Evolutionary conservation across 805 yeast genomes (phyloP), one percentile per base, ranked within the genome.

Genomic region (Ogataea henricii): DNA sequence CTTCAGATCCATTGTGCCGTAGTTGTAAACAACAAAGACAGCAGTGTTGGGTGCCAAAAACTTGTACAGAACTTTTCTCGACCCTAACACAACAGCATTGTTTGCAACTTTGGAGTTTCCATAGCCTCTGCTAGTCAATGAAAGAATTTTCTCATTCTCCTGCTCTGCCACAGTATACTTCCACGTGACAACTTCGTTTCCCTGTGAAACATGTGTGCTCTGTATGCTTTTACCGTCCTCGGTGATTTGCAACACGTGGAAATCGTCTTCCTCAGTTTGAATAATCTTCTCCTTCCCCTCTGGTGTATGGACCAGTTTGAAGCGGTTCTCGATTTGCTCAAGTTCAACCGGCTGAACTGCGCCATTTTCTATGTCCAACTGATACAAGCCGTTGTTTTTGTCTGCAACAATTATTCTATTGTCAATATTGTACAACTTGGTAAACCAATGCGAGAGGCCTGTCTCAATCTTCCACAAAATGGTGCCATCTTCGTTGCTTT

Each of bases 1-100:
- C 10, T 63, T 68, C 29, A 89, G 57, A 0, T 32, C 39, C 0
- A 56, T 49, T 3, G 55, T 47, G 40, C 72, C 60, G 18, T 64
- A 56, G 38, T 57, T 47, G 29, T 60, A 57, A 7, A 72, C 62
- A 0, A 83, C 68, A 2, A 83, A 76, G 17, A 82, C 71, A 1
- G 81, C 75, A 1, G 85, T 71, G 57, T 87, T 81, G 17, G 95
- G 96, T 58, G 87, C 76, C 50, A 91, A 68, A 63, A 86, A 91
- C 66, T 92, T 94, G 77, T 91, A 89, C 33, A 89, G 67, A 1
- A 89, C 92, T 1, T 83, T 73, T 60, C 89, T 77, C 56, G 86
- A 83, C 17, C 85, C 83, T 23, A 87, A 67, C 0, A 86, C 79
- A 21, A 79, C 74, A 7, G 96, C 97, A 40, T 84, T 63, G 12